Conservation (phyloP, 352 stramenopile genomes). For the Phytophthora pini region DNA sequence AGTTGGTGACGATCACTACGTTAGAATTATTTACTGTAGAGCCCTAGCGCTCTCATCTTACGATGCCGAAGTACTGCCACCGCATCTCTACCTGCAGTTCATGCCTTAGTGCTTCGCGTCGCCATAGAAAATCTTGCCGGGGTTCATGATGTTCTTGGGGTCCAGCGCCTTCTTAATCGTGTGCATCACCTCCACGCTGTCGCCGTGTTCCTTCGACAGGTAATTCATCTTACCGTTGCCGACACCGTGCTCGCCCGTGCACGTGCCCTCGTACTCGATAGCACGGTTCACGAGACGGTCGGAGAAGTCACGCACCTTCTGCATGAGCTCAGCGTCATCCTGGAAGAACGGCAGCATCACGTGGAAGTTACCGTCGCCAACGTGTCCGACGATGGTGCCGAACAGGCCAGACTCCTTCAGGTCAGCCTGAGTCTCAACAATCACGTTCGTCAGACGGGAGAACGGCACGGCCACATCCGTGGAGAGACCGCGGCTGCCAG, state of each 20-base stretch:
- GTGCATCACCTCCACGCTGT: conserved; percentile 93
- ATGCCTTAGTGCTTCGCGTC: conserved; percentile 32
- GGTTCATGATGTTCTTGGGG: conserved; percentile 97
- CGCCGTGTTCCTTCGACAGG: conserved; percentile 91
- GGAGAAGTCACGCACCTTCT: conserved; percentile 90
- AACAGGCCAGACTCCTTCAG: conserved; percentile 90
- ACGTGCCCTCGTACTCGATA: conserved; percentile 94
- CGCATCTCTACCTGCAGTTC: conserved; percentile 1
- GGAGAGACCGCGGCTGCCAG: conserved; percentile 83
- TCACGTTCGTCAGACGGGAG: conserved; percentile 92
- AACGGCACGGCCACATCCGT: conserved; percentile 99
- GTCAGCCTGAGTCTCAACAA: conserved; percentile 93
- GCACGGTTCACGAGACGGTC: conserved; percentile 84
- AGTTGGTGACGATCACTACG: conserved; percentile 22
- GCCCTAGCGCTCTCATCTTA: conserved; percentile 16
- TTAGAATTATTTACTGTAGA: conserved; percentile 18
- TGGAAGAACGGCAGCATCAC: conserved; percentile 94
- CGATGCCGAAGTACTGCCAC: neutral
- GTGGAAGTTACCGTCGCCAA: conserved; percentile 98
- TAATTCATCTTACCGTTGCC: conserved; percentile 96
- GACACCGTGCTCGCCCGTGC: conserved; percentile 98
- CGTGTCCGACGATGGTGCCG: conserved; percentile 92
- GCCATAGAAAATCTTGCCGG: conserved; percentile 95
- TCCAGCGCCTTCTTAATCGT: conserved; percentile 95
- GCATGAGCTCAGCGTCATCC: conserved; percentile 86